phyloP scores from a whole-genome alignment of 2,329 filamentous ascomycete genomes.

The Ophiostoma quercus region DNA sequence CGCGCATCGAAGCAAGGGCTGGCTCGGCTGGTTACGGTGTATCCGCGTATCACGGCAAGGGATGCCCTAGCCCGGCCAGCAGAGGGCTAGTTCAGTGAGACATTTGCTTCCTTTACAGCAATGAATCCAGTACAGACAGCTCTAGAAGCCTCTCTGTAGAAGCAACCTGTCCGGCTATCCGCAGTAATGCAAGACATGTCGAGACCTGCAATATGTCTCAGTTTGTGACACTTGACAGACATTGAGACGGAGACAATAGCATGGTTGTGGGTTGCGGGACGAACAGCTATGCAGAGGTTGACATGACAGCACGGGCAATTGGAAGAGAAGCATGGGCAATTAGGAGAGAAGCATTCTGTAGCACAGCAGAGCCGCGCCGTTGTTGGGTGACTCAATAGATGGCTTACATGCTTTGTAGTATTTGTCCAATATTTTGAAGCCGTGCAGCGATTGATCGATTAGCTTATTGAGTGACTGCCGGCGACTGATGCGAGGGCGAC shows the following conservation, averaged over 20 bases:
- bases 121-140: background rate
- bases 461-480: background rate
- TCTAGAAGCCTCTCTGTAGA: background rate
- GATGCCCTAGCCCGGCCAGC: background rate
- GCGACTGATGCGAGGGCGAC: background rate
- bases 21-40: background rate
- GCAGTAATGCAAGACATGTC: background rate
- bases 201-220: background rate
- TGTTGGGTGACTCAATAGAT: background rate
- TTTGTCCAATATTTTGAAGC: background rate
- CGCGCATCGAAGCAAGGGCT: background rate
- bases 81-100: background rate
- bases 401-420: background rate
- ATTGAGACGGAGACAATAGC: background rate
- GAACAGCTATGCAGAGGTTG: background rate
- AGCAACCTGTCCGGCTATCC: background rate
- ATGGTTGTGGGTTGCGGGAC: background rate
- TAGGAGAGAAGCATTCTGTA: background rate
- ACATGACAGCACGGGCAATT: background rate
- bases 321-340: too few relatives aligned
- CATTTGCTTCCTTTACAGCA: background rate
- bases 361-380: background rate
- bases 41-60: conserved; percentile 7
- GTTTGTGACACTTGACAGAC: background rate
- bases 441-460: background rate